These are phyloP conservation scores for Magnolia kwangsiensis DNA, from an alignment of 164 flowering plant species.

Conservation along the genomic window DNA sequence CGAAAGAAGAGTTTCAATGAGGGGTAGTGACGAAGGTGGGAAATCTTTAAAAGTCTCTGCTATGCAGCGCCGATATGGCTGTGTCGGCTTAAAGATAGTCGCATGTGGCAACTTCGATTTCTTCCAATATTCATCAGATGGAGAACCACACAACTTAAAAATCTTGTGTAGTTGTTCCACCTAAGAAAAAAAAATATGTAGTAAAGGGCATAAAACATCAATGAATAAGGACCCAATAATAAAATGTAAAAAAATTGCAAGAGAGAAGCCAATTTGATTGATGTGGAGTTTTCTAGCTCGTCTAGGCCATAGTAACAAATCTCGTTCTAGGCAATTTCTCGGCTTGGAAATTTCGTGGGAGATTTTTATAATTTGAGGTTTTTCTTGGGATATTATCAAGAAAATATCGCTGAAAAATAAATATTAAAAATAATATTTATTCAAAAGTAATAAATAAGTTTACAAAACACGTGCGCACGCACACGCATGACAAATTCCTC, in stretches of 20 bases:
- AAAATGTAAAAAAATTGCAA: not conserved
- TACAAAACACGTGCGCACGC: too few species aligned
- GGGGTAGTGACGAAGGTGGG: conserved; percentile 63
- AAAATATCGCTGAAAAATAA: too few species aligned
- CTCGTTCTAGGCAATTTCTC: too few species aligned
- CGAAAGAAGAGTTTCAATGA: conserved; percentile 74
- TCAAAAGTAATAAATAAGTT: too few species aligned
- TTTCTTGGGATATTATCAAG: too few species aligned
- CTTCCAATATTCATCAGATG: conserved; percentile 90
- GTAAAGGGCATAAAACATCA: not conserved
- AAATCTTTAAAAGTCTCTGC: conserved; percentile 76
- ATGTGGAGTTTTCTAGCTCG: too few species aligned
- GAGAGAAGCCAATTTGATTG: not conserved
- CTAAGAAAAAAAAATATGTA: conserved; percentile 27
- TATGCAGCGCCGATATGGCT: conserved; percentile 72
- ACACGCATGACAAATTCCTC: too few species aligned
- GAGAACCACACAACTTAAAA: conserved; percentile 95
- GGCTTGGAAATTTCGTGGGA: too few species aligned
- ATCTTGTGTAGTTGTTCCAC: conserved; percentile 96
- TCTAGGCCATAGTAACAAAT: too few species aligned
- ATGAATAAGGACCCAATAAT: not conserved
- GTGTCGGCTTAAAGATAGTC: conserved; percentile 82
- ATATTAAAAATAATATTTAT: too few species aligned
- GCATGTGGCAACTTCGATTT: conserved; percentile 79
- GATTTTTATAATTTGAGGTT: too few species aligned